phyloP scores from a whole-genome alignment of 768 basidiomycete genomes.

The Leucosporidium creatinivorum region DNA sequence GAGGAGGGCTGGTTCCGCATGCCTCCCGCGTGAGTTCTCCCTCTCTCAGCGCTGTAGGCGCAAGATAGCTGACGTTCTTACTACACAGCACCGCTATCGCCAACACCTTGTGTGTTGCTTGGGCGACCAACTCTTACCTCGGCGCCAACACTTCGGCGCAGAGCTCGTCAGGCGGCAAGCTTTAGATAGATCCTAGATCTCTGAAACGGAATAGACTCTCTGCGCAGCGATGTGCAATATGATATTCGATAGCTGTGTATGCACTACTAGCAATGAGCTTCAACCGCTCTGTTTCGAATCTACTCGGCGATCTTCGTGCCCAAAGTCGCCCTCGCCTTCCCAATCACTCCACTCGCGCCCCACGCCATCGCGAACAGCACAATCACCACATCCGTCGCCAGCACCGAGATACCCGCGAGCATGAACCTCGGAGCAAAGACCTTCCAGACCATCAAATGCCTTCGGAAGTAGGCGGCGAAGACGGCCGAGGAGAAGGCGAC shows the following conservation, averaged over 20 bases:
- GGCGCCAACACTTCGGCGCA: background rate
- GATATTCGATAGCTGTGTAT: too few species aligned
- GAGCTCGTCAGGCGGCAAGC: background rate
- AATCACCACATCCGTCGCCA: slow-evolving; percentile 64
- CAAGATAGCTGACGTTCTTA: background rate
- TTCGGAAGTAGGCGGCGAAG: slow-evolving; percentile 35
- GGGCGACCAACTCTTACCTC: slow-evolving; percentile 28
- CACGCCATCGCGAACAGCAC: slow-evolving; percentile 20
- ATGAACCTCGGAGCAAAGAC: slow-evolving; percentile 95
- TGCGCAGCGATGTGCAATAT: too few species aligned
- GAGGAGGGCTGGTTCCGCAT: slow-evolving; percentile 19
- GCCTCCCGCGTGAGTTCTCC: slow-evolving; percentile 30
- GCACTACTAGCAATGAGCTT: too few species aligned
- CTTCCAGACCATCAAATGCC: slow-evolving; percentile 65
- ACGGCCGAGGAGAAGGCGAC: slow-evolving; percentile 46
- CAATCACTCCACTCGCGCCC: slow-evolving; percentile 13
- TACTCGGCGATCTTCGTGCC: slow-evolving; percentile 26
- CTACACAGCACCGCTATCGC: slow-evolving; percentile 36
- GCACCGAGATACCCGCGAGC: slow-evolving; percentile 58
- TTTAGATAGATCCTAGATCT: background rate
- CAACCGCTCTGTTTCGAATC: background rate
- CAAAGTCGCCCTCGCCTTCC: slow-evolving; percentile 9
- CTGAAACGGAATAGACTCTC: too few species aligned
- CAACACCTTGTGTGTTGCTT: slow-evolving; percentile 33
- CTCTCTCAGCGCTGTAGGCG: background rate